These are phyloP conservation scores for Cercis canadensis DNA, from an alignment of 306 rosid species.

Conservation along the genomic window DNA sequence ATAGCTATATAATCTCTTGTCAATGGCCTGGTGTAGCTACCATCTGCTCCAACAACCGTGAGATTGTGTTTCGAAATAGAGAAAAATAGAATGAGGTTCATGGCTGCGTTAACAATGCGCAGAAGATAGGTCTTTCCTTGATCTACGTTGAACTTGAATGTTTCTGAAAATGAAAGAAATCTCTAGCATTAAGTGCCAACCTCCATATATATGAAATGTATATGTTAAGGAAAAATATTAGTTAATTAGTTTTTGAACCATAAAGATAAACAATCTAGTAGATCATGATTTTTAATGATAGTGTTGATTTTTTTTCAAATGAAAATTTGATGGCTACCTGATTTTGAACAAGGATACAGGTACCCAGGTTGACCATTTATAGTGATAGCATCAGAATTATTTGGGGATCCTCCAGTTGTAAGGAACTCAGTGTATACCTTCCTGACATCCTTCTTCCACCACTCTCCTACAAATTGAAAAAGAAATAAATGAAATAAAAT, in stretches of 20 bases:
- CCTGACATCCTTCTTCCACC: slow-evolving; percentile 64
- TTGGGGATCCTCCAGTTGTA: slow-evolving; percentile 47
- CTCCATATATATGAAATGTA: not conserved
- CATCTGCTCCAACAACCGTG: slow-evolving; percentile 55
- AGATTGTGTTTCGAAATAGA: slow-evolving; percentile 55
- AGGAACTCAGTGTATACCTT: slow-evolving; percentile 33
- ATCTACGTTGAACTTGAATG: slow-evolving; percentile 45
- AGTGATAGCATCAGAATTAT: slow-evolving; percentile 41
- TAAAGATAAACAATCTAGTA: no score
- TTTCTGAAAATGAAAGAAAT: slow-evolving; percentile 32
- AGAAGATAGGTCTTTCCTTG: slow-evolving; percentile 52
- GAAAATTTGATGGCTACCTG: slow-evolving; percentile 31
- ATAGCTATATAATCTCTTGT: slow-evolving; percentile 44
- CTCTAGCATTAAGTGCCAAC: not conserved
- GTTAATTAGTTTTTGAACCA: slow-evolving; percentile 17
- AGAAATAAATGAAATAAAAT: not conserved
- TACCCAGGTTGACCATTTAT: slow-evolving; percentile 54
- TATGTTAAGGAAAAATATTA: no score
- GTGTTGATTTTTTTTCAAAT: no score
- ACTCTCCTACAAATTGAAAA: slow-evolving; percentile 44
- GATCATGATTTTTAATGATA: no score
- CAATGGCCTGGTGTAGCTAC: slow-evolving; percentile 47
- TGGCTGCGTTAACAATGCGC: slow-evolving; percentile 51
- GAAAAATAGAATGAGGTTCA: slow-evolving; percentile 47
- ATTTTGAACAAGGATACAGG: slow-evolving; percentile 37